Base-by-base conservation (phyloP, 441 rosid genomes). In the Populus tomentosa region DNA sequence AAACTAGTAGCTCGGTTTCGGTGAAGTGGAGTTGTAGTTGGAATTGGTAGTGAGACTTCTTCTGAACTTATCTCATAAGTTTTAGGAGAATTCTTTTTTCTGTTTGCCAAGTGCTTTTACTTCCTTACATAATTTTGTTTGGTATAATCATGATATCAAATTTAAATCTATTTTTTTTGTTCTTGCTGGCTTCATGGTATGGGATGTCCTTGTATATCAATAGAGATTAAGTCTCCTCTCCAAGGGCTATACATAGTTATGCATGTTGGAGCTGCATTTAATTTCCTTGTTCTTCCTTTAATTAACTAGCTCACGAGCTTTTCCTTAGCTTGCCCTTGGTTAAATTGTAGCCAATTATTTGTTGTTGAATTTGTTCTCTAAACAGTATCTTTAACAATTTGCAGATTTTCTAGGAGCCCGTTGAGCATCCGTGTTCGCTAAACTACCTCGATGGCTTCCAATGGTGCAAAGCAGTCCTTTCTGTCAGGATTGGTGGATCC, bases 391-490 rank as follows among this genome's bases (percentile, higher is more conserved):
- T 23, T 65, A 56, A 36, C 46, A 36, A 67, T 72, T 69, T 70
- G 66, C 78, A 86, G 86, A 77, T 69, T 35, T n/a, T 42, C 32
- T n/a, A 64, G 6, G n/a, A n/a, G n/a, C n/a, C n/a, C n/a, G n/a
- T n/a, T n/a, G 56, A 69, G 28, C n/a, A 6, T 75, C 53, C 18
- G 32, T 28, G 66, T 63, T 53, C 61, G 33, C 68, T 69, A 28
- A 24, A 76, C 63, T n/a, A 42, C 33, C 67, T 62, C 16, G 69
- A 91, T 93, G 96, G 89, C 86, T 10, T 71, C 74, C 70, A 83
- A 79, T 77, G 82, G 82, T 62, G 79, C 83, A 78, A 84, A 77
- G 5, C 78, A 81, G 70, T 88, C 90, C 11, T 77, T 90, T 76
- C 84, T 92, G 26, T 75, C 88, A 0, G 80, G 82, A 16, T 72